Evolutionary conservation across 116 monocot species (phyloP).

Genomic region (Trichopus zeylanicus): DNA sequence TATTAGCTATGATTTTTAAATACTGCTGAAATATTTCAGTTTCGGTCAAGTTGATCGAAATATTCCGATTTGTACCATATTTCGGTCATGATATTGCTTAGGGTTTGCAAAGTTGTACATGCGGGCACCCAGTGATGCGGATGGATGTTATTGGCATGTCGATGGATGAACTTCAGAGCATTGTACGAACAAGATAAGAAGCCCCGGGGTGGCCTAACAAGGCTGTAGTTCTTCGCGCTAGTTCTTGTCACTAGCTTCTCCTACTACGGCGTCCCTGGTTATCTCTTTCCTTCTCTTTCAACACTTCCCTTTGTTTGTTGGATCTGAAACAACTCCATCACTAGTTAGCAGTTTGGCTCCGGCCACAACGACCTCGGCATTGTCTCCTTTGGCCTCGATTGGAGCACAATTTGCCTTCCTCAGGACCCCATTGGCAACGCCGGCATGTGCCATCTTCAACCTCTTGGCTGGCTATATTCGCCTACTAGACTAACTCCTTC

Average conservation of each 20-base stretch:
- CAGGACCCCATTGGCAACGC: constrained; percentile 29
- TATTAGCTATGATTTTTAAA: too few relatives aligned
- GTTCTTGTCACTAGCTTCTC: constrained; percentile 31
- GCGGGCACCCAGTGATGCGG: too few relatives aligned
- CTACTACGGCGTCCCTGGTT: constrained; percentile 35
- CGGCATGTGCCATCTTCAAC: constrained; percentile 30
- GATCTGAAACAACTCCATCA: constrained; percentile 20
- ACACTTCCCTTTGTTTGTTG: constrained; percentile 32
- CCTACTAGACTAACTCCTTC: constrained; percentile 31
- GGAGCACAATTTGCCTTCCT: constrained; percentile 25
- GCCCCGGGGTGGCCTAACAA: constrained; percentile 16
- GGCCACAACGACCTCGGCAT: constrained; percentile 31
- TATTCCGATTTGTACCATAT: too few relatives aligned
- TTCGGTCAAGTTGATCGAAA: too few relatives aligned
- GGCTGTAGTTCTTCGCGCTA: constrained; percentile 34
- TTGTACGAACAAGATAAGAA: constrained; percentile 33
- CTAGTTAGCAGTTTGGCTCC: constrained; percentile 30
- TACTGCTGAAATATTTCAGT: too few relatives aligned
- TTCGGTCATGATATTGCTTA: too few relatives aligned
- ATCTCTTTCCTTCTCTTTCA: constrained; percentile 27
- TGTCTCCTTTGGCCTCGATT: constrained; percentile 31
- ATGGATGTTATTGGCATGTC: too few relatives aligned
- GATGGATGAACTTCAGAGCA: too few relatives aligned
- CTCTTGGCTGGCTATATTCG: constrained; percentile 16
- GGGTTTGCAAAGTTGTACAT: too few relatives aligned